Evolutionary conservation across 1,139 yeast species (phyloP).

Genomic region (Meyerozyma carpophila): DNA sequence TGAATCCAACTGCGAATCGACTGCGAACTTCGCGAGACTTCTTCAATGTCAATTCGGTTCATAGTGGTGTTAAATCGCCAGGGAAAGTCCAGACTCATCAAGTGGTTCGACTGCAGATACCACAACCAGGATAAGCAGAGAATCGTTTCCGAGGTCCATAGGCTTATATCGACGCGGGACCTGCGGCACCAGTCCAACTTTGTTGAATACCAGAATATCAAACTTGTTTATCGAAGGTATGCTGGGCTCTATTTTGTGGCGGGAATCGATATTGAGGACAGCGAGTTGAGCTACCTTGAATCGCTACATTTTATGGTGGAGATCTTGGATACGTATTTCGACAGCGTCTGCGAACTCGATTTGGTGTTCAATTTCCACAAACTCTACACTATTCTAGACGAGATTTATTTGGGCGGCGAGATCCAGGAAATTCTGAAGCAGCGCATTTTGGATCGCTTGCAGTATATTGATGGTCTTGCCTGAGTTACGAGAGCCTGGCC

Average conservation of each 20-base stretch:
- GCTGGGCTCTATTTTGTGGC: slow-evolving; percentile 88
- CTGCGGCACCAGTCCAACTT: slow-evolving; percentile 78
- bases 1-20: neutral
- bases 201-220: slow-evolving; percentile 67
- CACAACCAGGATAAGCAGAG: slow-evolving; percentile 47
- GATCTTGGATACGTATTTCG: slow-evolving; percentile 76
- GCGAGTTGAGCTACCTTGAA: slow-evolving; percentile 77
- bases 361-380: slow-evolving; percentile 77
- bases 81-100: slow-evolving; percentile 84
- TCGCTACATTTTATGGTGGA: slow-evolving; percentile 87
- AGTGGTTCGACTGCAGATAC: slow-evolving; percentile 56
- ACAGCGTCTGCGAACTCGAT: slow-evolving; percentile 93
- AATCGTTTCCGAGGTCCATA: slow-evolving; percentile 65
- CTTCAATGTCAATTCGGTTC: slow-evolving; percentile 69
- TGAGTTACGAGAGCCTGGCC: slow-evolving; percentile 7
- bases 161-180: slow-evolving; percentile 76
- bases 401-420: slow-evolving; percentile 74
- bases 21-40: neutral
- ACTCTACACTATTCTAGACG: slow-evolving; percentile 66
- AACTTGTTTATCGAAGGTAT: slow-evolving; percentile 81
- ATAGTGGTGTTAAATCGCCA: slow-evolving; percentile 82
- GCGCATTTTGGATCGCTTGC: slow-evolving; percentile 49
- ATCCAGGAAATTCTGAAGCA: slow-evolving; percentile 67
- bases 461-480: slow-evolving; percentile 42
- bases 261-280: slow-evolving; percentile 70